These are phyloP conservation scores for Pseudogymnoascus pannorum DNA, from an alignment of 2,329 filamentous ascomycete genomes.

Conservation along the genomic window DNA sequence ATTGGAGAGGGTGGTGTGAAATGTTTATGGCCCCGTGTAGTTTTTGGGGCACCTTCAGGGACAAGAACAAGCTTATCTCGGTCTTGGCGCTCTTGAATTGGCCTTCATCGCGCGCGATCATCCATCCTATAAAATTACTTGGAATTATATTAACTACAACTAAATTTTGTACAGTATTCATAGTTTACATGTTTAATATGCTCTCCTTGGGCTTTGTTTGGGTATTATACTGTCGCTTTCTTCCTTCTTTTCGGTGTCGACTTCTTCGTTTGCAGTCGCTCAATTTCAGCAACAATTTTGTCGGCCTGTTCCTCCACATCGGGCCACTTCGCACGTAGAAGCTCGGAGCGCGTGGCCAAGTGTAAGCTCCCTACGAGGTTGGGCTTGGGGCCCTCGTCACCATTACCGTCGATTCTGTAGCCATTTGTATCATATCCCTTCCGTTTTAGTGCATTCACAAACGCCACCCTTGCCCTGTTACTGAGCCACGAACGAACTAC, in stretches of 20 bases:
- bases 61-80: constrained; percentile 7
- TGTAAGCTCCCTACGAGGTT: constrained; percentile 2
- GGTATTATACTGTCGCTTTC: not conserved
- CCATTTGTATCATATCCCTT: constrained; percentile 36
- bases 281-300: not conserved
- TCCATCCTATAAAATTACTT: not conserved
- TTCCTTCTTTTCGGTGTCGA: not conserved
- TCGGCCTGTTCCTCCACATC: not conserved
- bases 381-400: not conserved
- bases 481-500: constrained; percentile 40
- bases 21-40: not conserved
- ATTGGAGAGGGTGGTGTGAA: not conserved
- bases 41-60: constrained; percentile 2
- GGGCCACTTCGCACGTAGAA: not conserved
- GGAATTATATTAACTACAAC: not conserved
- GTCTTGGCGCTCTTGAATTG: constrained; percentile 3
- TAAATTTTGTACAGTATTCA: not conserved
- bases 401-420: not conserved
- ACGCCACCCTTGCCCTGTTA: constrained; percentile 37
- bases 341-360: not conserved
- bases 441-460: constrained; percentile 37
- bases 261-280: not conserved
- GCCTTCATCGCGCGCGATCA: constrained; percentile 4
- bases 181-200: constrained; percentile 7
- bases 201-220: constrained; percentile 12